phyloP scores from a whole-genome alignment of 352 stramenopile genomes.

The Aphanomyces invadans region DNA sequence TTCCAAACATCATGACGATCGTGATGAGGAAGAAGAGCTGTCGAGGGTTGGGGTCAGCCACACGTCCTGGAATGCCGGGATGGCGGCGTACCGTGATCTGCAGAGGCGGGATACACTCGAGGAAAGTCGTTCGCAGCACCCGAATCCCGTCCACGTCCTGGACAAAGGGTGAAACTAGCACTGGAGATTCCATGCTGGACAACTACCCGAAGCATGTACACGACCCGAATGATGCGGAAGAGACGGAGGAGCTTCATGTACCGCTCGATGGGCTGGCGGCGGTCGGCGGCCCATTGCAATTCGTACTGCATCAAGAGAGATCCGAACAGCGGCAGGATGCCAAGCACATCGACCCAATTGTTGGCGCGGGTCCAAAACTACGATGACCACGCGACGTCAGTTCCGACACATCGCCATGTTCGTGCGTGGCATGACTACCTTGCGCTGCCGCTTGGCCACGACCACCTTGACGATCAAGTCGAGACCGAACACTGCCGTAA shows the following conservation, averaged over 20 bases:
- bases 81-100: constrained; percentile 9
- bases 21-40: constrained; percentile 63
- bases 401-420: neutral
- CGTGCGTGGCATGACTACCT: constrained; percentile 30
- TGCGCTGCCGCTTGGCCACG: constrained; percentile 27
- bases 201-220: constrained; percentile 41
- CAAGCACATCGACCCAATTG: constrained; percentile 48
- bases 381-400: neutral
- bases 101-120: constrained; percentile 2
- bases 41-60: no score
- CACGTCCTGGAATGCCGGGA: no score
- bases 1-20: constrained; percentile 68
- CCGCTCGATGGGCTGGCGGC: constrained; percentile 25
- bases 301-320: constrained; percentile 28
- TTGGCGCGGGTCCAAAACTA: constrained; percentile 25
- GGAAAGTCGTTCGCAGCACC: constrained; percentile 46
- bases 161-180: neutral
- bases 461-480: constrained; percentile 42
- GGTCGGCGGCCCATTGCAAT: constrained; percentile 26
- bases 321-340: constrained; percentile 50
- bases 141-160: constrained; percentile 34
- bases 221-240: constrained; percentile 44
- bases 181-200: constrained; percentile 31
- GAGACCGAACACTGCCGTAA: constrained; percentile 46
- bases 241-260: constrained; percentile 40